phyloP scores from a whole-genome alignment of 352 stramenopile species.

The Salisapilia sapeloensis region DNA sequence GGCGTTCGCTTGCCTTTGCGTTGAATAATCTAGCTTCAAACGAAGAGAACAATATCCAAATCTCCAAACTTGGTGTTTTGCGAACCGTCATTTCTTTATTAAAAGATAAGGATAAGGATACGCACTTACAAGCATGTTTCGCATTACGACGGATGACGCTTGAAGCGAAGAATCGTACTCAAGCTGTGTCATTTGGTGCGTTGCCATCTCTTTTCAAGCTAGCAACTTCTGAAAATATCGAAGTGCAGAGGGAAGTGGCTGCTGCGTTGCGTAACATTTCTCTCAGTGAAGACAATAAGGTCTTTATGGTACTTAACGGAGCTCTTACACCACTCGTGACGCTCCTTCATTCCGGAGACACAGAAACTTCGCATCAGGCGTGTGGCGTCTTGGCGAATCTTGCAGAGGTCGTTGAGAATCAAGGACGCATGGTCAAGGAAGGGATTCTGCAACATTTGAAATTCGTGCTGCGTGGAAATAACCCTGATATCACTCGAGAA shows the following conservation, averaged over 20 bases:
- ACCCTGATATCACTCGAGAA: slow-evolving; percentile 87
- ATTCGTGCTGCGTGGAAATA: slow-evolving; percentile 86
- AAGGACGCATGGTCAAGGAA: slow-evolving; percentile 88
- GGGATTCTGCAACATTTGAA: slow-evolving; percentile 93
- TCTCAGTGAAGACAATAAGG: slow-evolving; percentile 86
- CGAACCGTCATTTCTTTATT: slow-evolving; percentile 75
- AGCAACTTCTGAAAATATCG: slow-evolving; percentile 70
- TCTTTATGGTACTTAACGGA: slow-evolving; percentile 79
- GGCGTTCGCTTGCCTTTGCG: slow-evolving; percentile 85
- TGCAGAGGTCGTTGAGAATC: slow-evolving; percentile 89
- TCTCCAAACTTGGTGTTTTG: slow-evolving; percentile 79
- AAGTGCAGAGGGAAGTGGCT: slow-evolving; percentile 87
- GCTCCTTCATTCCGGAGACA: slow-evolving; percentile 81
- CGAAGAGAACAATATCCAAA: slow-evolving; percentile 75
- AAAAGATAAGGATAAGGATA: slow-evolving; percentile 83
- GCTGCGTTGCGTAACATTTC: slow-evolving; percentile 85
- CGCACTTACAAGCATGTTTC: slow-evolving; percentile 86
- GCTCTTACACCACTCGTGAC: slow-evolving; percentile 72
- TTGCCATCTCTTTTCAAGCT: slow-evolving; percentile 82
- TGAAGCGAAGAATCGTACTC: slow-evolving; percentile 81
- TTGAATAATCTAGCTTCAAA: slow-evolving; percentile 89
- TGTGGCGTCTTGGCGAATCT: slow-evolving; percentile 87
- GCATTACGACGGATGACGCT: slow-evolving; percentile 84
- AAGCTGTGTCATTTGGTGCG: slow-evolving; percentile 86
- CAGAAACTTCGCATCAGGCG: slow-evolving; percentile 82